Evolutionary conservation across 768 basidiomycete species (phyloP), one percentile per base, ranked within the genome.

Genomic region (Boletus edulis): DNA sequence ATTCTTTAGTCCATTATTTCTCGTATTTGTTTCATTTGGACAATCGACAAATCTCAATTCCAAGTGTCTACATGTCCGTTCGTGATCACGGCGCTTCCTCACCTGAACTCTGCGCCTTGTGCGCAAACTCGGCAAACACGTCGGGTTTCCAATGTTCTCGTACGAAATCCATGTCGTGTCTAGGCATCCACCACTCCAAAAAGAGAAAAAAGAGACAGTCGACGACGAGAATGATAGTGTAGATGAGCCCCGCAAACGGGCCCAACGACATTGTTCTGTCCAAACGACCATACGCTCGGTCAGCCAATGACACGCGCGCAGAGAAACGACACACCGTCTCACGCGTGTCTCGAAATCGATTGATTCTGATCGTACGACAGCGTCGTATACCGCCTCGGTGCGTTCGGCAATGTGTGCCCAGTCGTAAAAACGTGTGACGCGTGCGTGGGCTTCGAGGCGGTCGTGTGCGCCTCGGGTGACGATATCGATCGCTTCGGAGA

Each of bases 141-240:
- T 67, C 56, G 3, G 68, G 65, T 29, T 85, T 75, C 89, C 90
- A 92, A 49, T 83, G 76, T 51, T 75, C 75, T 27, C 78, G 72
- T 0, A 92, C 94, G 59, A 81, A 84, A 68, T 96, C 91, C 49
- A 97, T 73, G 52, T 85, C 77, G 20, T 87, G 82, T 44, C 86
- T 75, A 0, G 96, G 96, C 66, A 85, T 80, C 77, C 84, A 85
- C 85, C 84, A 90, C 63, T 97, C 93, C 4, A 99, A 76, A 46
- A 91, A 75, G 60, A 85, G 64, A 68, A 92, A 94, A 71, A 97
- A 96, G 9, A 96, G 69, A 66, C 92, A 93, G 62, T 94, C 88
- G 1, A 98, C 91, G 29, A 94, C 76, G 40, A 97, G 73, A 39
- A 98, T 98, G 59, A 87, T 83, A 10, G 89, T 86, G 63, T 93